phyloP scores from a whole-genome alignment of 495 filamentous ascomycete species.

The Tuber magnatum region DNA sequence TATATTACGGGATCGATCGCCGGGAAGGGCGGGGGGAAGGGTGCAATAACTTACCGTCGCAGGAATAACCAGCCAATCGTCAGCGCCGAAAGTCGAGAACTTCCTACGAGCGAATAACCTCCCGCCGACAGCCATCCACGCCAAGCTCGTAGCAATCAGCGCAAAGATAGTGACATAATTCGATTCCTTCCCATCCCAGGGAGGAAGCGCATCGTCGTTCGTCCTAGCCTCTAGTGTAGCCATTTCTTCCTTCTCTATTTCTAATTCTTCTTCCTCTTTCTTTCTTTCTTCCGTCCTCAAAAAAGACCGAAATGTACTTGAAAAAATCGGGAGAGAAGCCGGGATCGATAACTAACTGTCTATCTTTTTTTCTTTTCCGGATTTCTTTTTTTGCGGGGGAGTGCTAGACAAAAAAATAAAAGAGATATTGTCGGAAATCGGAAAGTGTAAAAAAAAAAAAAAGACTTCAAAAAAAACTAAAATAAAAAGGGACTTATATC shows the following conservation, averaged over 20 bases:
- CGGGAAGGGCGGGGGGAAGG: neutral
- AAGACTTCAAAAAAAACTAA: slow-evolving; percentile 2
- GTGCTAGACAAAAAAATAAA: neutral
- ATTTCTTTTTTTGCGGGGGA: neutral
- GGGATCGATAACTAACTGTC: slow-evolving; percentile 2
- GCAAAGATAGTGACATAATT: slow-evolving; percentile 1
- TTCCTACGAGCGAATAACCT: slow-evolving; percentile 1
- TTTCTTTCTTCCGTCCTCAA: neutral
- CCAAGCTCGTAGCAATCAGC: neutral
- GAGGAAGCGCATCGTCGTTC: neutral
- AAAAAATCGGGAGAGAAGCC: neutral
- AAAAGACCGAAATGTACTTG: neutral
- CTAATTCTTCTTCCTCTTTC: neutral
- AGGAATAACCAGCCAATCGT: slow-evolving; percentile 2
- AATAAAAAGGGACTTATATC: slow-evolving; percentile 5
- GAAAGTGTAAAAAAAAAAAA: neutral
- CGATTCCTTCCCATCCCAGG: neutral
- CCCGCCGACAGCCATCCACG: neutral
- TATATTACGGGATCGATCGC: neutral
- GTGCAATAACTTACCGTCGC: neutral
- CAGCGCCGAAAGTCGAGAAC: neutral
- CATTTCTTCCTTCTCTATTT: neutral
- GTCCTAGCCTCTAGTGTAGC: neutral
- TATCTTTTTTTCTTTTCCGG: neutral
- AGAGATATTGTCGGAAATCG: neutral